Percentiles rank a stretch among this genome's conserved stretches.
These are phyloP conservation scores for Xeromyces bisporus DNA, from an alignment of 495 filamentous ascomycete species.

Conservation along the genomic window DNA sequence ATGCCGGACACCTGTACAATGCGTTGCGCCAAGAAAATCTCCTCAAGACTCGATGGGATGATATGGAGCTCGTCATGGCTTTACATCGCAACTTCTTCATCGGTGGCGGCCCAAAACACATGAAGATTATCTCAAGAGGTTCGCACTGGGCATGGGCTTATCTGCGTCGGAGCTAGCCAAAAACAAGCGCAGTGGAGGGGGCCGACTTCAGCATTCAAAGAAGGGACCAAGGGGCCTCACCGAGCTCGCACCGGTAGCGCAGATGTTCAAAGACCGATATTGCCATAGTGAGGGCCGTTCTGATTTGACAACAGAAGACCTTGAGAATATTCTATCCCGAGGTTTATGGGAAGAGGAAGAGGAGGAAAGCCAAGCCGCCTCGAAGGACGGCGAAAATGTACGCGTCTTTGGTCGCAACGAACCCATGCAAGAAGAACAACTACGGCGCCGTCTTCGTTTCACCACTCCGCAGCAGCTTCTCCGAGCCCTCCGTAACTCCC, in stretches of 20 bases:
- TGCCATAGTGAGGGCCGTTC: slow-evolving; percentile 2
- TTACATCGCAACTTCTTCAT: slow-evolving; percentile 16
- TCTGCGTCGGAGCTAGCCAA: slow-evolving; percentile 11
- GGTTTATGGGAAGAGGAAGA: slow-evolving; percentile 1
- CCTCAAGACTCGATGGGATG: slow-evolving; percentile 11
- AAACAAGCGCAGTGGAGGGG: slow-evolving; percentile 4
- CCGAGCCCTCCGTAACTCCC: too few species aligned
- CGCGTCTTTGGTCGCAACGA: too few species aligned
- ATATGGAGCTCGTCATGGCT: slow-evolving; percentile 16
- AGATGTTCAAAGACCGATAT: slow-evolving; percentile 16
- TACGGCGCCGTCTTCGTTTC: too few species aligned
- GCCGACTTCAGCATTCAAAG: slow-evolving; percentile 6
- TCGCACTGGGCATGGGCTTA: slow-evolving; percentile 18
- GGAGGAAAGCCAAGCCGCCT: not conserved
- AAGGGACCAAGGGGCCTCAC: slow-evolving; percentile 13
- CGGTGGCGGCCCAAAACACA: slow-evolving; percentile 10
- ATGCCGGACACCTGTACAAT: slow-evolving; percentile 20
- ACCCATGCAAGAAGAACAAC: too few species aligned
- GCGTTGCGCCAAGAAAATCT: slow-evolving; percentile 14
- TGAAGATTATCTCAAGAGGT: slow-evolving; percentile 17
- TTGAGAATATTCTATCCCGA: slow-evolving; percentile 1
- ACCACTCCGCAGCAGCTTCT: too few species aligned
- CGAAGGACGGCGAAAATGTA: not conserved
- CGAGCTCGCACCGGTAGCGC: slow-evolving; percentile 9
- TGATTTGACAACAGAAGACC: slow-evolving; percentile 1